Evolutionary conservation across 306 rosid genomes (phyloP).

Genomic region (Vigna unguiculata): DNA sequence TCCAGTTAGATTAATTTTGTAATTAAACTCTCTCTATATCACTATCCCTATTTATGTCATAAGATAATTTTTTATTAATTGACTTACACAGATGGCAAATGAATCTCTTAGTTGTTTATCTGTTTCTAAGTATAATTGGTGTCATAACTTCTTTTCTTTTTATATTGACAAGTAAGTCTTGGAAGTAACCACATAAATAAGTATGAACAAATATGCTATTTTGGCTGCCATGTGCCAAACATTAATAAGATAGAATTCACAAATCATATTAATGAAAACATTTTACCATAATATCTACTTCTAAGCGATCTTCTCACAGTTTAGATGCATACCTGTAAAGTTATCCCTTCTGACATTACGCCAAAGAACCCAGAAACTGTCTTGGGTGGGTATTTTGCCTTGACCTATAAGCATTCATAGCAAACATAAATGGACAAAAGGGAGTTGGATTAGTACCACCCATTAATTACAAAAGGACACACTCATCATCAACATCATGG

Average conservation of each 20-base stretch:
- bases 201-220: background rate
- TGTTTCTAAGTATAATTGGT: slow-evolving; percentile 1
- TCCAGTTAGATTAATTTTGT: background rate
- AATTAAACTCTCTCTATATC: background rate
- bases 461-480: slow-evolving; percentile 29
- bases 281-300: background rate
- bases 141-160: background rate
- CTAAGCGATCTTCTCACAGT: background rate
- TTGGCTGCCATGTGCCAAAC: background rate
- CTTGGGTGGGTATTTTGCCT: slow-evolving; percentile 6
- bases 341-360: background rate
- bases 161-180: background rate
- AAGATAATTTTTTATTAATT: background rate
- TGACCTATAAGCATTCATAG: slow-evolving; percentile 22
- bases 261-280: background rate
- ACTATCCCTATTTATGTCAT: background rate
- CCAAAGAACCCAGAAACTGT: background rate
- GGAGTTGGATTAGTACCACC: slow-evolving; percentile 12
- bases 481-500: slow-evolving; percentile 12
- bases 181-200: background rate
- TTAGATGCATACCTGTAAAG: slow-evolving; percentile 12
- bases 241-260: background rate
- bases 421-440: slow-evolving; percentile 11
- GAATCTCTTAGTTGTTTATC: background rate
- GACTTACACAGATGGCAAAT: background rate